Percentiles rank a stretch among this genome's conserved stretches.
Evolutionary conservation across 768 basidiomycete genomes (phyloP).

Genomic region (Leccinum longicurvipes): DNA sequence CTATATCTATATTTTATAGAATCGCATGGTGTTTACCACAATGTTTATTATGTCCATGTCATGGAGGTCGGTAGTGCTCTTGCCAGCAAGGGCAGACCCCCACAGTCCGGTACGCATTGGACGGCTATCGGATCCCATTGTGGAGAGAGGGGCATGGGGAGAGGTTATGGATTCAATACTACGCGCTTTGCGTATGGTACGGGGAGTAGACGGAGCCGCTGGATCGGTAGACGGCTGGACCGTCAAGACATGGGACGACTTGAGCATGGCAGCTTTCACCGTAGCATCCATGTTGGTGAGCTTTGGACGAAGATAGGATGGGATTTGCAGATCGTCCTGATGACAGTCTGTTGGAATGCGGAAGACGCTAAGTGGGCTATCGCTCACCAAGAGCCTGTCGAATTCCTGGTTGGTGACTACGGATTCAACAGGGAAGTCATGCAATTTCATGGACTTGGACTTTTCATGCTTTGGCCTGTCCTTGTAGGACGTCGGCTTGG

Average conservation of each 20-base stretch:
- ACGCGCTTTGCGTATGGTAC: conserved; percentile 61
- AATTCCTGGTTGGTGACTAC: conserved; percentile 66
- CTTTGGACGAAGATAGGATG: conserved; percentile 70
- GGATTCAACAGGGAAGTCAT: conserved; percentile 34
- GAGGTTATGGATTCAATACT: conserved; percentile 71
- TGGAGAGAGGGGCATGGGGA: conserved; percentile 40
- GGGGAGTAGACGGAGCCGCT: conserved; percentile 43
- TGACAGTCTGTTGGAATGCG: conserved; percentile 2
- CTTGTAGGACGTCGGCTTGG: conserved; percentile 18
- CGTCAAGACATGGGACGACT: conserved; percentile 69
- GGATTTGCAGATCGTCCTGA: conserved; percentile 90
- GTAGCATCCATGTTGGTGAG: conserved; percentile 76
- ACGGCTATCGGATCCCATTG: conserved; percentile 35
- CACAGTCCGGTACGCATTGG: conserved; percentile 24
- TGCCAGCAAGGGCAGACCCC: conserved; percentile 27
- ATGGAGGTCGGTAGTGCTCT: conserved; percentile 30
- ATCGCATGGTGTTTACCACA: too few relatives aligned
- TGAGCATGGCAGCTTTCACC: conserved; percentile 90
- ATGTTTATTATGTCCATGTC: too few relatives aligned
- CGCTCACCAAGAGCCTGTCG: conserved; percentile 72
- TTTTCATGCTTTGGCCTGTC: conserved; percentile 39
- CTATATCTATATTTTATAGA: too few relatives aligned
- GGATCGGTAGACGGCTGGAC: conserved; percentile 35
- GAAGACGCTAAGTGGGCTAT: neutral
- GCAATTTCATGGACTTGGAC: conserved; percentile 44